Percentiles rank a stretch among this genome's conserved stretches.
Evolutionary conservation across 768 basidiomycete genomes (phyloP).

Genomic region (Boletus subparvulus): DNA sequence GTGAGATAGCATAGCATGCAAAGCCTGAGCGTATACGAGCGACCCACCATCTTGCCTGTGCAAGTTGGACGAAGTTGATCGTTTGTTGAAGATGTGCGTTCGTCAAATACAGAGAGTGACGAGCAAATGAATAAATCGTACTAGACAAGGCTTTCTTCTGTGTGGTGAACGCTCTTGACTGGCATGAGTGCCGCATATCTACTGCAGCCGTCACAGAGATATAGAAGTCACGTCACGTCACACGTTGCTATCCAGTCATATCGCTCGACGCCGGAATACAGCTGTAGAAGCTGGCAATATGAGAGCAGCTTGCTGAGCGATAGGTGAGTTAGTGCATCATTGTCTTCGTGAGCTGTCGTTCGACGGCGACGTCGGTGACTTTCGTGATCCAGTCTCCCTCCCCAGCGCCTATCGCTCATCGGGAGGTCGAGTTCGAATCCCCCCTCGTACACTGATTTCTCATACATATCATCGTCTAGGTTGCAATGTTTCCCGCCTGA

Average conservation of each 20-base stretch:
- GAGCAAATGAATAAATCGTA: neutral
- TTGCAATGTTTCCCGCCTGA: constrained; percentile 68
- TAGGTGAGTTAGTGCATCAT: constrained; percentile 86
- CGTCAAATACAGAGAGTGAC: neutral
- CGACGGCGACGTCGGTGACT: constrained; percentile 87
- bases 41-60: constrained; percentile 18
- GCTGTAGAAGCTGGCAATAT: too few species aligned
- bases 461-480: constrained; percentile 44
- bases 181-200: too few species aligned
- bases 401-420: neutral
- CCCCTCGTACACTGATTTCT: constrained; percentile 29
- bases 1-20: neutral
- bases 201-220: neutral
- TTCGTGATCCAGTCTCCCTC: neutral
- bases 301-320: neutral
- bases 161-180: neutral
- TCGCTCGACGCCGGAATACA: neutral
- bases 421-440: constrained; percentile 46
- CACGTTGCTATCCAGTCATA: constrained; percentile 3
- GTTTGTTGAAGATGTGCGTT: neutral
- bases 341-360: constrained; percentile 85
- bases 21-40: neutral
- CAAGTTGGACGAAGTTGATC: neutral
- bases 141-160: neutral
- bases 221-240: constrained; percentile 13